Conservation (phyloP, 352 stramenopile genomes). For the Pythium dissotocum region DNA sequence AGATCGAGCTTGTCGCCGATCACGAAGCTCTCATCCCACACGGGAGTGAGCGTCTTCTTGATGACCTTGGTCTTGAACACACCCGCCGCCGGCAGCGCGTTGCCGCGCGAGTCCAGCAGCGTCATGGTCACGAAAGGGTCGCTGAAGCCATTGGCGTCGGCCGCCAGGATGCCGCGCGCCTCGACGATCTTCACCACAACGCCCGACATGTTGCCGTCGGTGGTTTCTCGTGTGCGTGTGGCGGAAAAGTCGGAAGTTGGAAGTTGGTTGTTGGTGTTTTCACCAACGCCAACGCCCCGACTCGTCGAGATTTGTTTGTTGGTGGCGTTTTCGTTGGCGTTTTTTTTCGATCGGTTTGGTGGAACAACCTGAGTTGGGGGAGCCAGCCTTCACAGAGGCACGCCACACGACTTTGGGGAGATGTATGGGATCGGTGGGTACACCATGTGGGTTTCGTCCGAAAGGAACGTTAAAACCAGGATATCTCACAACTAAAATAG, state of each 20-base stretch:
- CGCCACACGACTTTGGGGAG: not conserved
- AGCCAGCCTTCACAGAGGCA: not conserved
- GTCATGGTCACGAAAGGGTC: slow-evolving; percentile 73
- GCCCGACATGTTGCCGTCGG: slow-evolving; percentile 14
- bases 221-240: not conserved
- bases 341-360: not conserved
- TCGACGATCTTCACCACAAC: slow-evolving; percentile 56
- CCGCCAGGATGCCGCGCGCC: slow-evolving; percentile 65
- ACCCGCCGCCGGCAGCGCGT: slow-evolving; percentile 41
- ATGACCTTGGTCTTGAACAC: slow-evolving; percentile 65
- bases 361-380: slow-evolving; percentile 3
- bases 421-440: slow-evolving; percentile 9
- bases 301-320: slow-evolving; percentile 1
- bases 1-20: slow-evolving; percentile 69
- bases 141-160: slow-evolving; percentile 66
- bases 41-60: slow-evolving; percentile 65
- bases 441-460: slow-evolving; percentile 10
- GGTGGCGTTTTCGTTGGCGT: not conserved
- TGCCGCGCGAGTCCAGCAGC: slow-evolving; percentile 64
- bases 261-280: slow-evolving; percentile 10
- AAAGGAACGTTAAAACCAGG: slow-evolving; percentile 8
- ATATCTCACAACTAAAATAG: slow-evolving; percentile 1
- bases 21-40: slow-evolving; percentile 64
- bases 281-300: not conserved
- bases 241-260: slow-evolving; percentile 9